Conservation (phyloP, 2,329 filamentous ascomycete species). For the Trichophyton simii region DNA sequence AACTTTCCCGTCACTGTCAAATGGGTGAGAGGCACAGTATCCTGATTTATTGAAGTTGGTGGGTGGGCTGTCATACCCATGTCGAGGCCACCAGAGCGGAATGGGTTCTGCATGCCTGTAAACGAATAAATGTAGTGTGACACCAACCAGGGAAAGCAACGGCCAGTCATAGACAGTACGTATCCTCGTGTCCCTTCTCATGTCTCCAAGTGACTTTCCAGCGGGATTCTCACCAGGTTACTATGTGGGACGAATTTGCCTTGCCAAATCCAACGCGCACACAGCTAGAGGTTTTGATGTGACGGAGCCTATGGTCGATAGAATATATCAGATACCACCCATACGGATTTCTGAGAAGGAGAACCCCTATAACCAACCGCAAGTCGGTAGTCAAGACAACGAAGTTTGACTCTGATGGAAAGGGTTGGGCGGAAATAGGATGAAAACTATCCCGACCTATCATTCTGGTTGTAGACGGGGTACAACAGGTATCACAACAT, state of each 20-base stretch:
- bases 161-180: background rate
- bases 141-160: background rate
- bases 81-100: background rate
- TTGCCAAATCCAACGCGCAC: background rate
- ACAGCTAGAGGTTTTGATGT: background rate
- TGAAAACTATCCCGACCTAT: background rate
- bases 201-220: background rate
- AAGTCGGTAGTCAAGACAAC: background rate
- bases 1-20: background rate
- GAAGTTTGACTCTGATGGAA: background rate
- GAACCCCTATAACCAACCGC: background rate
- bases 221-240: background rate
- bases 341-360: background rate
- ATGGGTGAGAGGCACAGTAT: background rate
- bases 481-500: constrained; percentile 1
- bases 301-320: background rate
- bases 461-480: background rate
- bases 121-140: background rate
- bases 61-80: background rate
- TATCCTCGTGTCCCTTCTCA: background rate
- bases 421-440: background rate
- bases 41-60: background rate
- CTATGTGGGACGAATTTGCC: background rate
- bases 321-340: background rate
- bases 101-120: background rate